A percentile compares a stretch with the other conserved stretches of the same genome.
These are phyloP conservation scores for Rubroboletus satanas DNA, from an alignment of 768 basidiomycete species.

Conservation along the genomic window DNA sequence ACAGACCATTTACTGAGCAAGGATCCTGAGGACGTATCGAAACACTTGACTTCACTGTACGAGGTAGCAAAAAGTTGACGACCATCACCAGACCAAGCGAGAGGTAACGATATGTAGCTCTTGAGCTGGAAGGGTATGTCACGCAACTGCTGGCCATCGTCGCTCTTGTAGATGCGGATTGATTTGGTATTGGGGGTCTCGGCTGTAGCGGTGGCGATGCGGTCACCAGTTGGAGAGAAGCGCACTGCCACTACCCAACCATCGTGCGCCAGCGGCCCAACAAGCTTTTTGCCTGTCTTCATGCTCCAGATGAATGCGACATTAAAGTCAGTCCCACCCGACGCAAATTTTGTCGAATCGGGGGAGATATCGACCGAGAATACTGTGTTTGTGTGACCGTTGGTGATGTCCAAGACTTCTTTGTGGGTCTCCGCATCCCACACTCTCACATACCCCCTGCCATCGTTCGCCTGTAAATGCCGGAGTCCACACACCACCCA, in stretches of 20 bases:
- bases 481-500: not conserved
- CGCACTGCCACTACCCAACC: not conserved
- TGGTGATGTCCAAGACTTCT: not conserved
- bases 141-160: too few relatives aligned
- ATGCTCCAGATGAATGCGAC: not conserved
- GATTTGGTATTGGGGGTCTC: not conserved
- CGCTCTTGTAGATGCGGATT: not conserved
- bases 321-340: not conserved
- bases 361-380: not conserved
- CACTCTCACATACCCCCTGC: not conserved
- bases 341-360: too few relatives aligned
- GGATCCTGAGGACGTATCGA: not conserved
- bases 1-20: not conserved
- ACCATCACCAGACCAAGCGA: too few relatives aligned
- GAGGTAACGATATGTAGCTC: too few relatives aligned
- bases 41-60: not conserved
- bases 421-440: not conserved
- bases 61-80: too few relatives aligned
- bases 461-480: not conserved
- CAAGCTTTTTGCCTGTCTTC: not conserved
- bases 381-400: not conserved
- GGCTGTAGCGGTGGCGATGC: not conserved
- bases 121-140: too few relatives aligned
- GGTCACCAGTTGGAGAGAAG: conserved; percentile 3
- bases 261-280: not conserved